Evolutionary conservation across 164 flowering plant genomes (phyloP), one percentile per base, ranked within the genome.

Genomic region (grape (Vitis vinifera)): DNA sequence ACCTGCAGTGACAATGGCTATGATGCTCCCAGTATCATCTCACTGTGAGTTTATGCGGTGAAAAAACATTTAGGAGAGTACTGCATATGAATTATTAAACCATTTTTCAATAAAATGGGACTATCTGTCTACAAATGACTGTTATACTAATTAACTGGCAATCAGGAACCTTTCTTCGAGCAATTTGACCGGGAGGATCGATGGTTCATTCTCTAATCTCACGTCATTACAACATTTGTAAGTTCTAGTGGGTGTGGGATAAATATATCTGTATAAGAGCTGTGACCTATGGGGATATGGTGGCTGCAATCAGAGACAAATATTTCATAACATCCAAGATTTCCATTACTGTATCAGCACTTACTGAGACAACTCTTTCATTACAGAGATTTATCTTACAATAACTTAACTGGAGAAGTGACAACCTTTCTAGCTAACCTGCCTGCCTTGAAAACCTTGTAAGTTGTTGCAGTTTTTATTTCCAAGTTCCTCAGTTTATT

Each of bases 361-460:
- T 37, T 37, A 37, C 7, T 37, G 44, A 37, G 6, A 37, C 44
- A 37, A 37, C 44, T 37, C 7, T 48, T 17, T 51, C 17, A 9
- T 65, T 65, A 27, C 80, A 87, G 90, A 82, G 87, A 87, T 71
- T 80, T 85, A 66, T 73, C 83, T 8, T 44, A 73, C 72, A 80
- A 80, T 52, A 72, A 59, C 44, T 37, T 37, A 6, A 37, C 44
- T 2, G 44, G 7, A 37, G 44, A 37, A 37, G 44, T 37, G 44
- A 79, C 82, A 16, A 68, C 59, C 11, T 73, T 67, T 61, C 51
- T 74, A 10, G 49, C 76, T 30, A 9, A 72, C 4, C 70, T 80
- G 14, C 57, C 67, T 29, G 52, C 52, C 16, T 53, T 80, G 55
- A 59, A 11, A 31, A 59, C 62, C 65, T 68, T 80, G 83, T 80